Conservation (phyloP, 768 basidiomycete species). For the Coprinopsis cinerea region DNA sequence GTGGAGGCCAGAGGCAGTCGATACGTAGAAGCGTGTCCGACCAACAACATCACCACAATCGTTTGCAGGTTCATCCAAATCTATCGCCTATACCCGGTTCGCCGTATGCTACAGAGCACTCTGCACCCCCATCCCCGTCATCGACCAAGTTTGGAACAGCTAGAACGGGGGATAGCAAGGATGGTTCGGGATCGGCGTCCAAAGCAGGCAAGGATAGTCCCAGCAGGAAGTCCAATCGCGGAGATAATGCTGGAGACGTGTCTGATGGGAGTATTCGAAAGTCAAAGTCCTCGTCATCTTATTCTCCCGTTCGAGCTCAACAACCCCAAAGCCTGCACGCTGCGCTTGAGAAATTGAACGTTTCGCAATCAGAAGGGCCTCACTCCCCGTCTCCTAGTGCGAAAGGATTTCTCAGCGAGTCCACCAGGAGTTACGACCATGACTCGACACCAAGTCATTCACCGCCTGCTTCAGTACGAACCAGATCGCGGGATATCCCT, state of each 20-base stretch:
- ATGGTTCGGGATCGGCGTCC: conserved; percentile 17
- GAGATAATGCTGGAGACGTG: conserved; percentile 15
- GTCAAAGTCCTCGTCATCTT: conserved; percentile 49
- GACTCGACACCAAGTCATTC: conserved; percentile 4
- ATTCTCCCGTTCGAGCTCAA: conserved; percentile 47
- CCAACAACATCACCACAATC: conserved; percentile 22
- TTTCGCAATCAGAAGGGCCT: conserved; percentile 36
- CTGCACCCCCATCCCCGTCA: conserved; percentile 49
- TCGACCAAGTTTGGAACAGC: conserved; percentile 27
- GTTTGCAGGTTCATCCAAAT: conserved; percentile 33
- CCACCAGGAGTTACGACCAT: not conserved
- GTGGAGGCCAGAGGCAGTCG: conserved; percentile 13
- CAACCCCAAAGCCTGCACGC: conserved; percentile 68
- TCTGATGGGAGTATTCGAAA: conserved; percentile 39
- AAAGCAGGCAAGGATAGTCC: conserved; percentile 31
- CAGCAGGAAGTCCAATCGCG: conserved; percentile 21
- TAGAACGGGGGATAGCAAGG: conserved; percentile 17
- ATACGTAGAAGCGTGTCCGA: conserved; percentile 23
- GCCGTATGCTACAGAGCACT: conserved; percentile 57
- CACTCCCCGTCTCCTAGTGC: conserved; percentile 21
- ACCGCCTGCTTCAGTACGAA: conserved; percentile 3
- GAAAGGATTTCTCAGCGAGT: conserved; percentile 5
- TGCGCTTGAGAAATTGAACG: conserved; percentile 59
- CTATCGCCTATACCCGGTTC: conserved; percentile 67
- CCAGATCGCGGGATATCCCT: conserved; percentile 19